Conservation (phyloP, 1,284 basidiomycete genomes). For the Apiotrichum montevideense region DNA sequence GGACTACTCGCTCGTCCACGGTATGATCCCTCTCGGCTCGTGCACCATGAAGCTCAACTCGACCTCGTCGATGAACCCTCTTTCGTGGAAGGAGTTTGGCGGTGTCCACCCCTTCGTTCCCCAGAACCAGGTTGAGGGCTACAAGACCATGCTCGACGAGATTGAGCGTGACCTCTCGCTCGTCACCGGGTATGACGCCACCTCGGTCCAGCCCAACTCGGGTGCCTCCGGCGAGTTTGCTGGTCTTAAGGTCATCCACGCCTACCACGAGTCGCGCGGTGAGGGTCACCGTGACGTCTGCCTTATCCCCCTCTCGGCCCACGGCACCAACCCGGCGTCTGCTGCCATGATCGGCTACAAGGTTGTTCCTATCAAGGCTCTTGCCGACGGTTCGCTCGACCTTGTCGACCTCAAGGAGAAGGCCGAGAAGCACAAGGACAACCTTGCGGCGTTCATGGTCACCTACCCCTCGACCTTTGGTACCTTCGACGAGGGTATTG, state of each 20-base stretch:
- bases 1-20: constrained; percentile 88
- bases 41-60: constrained; percentile 98
- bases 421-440: constrained; percentile 84
- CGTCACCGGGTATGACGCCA: constrained; percentile 91
- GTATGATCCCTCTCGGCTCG: constrained; percentile 95
- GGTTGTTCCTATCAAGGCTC: constrained; percentile 88
- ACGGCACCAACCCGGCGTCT: constrained; percentile 93
- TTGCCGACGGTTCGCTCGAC: constrained; percentile 81
- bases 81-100: constrained; percentile 89
- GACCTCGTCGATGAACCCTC: constrained; percentile 91
- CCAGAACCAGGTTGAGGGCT: constrained; percentile 81
- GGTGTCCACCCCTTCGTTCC: constrained; percentile 90
- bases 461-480: constrained; percentile 96
- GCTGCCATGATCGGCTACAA: constrained; percentile 96
- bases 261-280: constrained; percentile 84
- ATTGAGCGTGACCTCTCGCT: constrained; percentile 83
- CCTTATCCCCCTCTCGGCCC: constrained; percentile 89
- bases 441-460: constrained; percentile 95
- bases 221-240: constrained; percentile 95
- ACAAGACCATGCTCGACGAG: constrained; percentile 79
- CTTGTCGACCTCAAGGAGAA: constrained; percentile 77
- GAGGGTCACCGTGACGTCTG: constrained; percentile 85
- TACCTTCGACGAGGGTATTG: constrained; percentile 89
- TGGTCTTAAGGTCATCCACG: constrained; percentile 85
- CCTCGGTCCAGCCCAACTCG: constrained; percentile 94